Conservation (phyloP, 441 rosid genomes). For the Populus tomentosa region DNA sequence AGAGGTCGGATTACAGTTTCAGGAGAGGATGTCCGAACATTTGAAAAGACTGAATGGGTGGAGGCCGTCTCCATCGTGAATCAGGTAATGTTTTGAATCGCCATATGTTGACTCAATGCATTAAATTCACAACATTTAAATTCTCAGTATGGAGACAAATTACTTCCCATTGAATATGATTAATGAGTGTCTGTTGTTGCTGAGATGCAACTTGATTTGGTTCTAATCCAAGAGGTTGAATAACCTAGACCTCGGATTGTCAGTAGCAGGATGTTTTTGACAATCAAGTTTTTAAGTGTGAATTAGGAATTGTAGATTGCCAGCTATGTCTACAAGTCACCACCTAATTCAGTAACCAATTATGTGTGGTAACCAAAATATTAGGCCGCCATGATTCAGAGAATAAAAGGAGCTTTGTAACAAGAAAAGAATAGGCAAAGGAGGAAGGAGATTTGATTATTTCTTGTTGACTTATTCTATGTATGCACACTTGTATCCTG, state of each 20-base stretch:
- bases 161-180: conserved; percentile 5
- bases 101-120: background rate
- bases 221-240: conserved; percentile 1
- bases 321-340: background rate
- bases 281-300: background rate
- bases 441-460: no score
- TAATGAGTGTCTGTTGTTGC: background rate
- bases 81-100: conserved; percentile 49
- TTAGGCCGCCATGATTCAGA: background rate
- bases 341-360: background rate
- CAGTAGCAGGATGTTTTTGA: background rate
- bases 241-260: background rate
- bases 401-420: background rate
- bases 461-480: no score
- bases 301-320: background rate
- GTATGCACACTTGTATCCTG: background rate
- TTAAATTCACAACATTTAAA: background rate
- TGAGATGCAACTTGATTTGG: conserved; percentile 2
- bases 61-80: conserved; percentile 82
- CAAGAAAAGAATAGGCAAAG: background rate
- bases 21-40: conserved; percentile 85
- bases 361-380: background rate
- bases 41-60: conserved; percentile 95
- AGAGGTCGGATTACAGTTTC: conserved; percentile 78
- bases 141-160: background rate